Base-by-base conservation (phyloP, 192 early-diverging fungal species). In the Backusella tuberculispora region DNA sequence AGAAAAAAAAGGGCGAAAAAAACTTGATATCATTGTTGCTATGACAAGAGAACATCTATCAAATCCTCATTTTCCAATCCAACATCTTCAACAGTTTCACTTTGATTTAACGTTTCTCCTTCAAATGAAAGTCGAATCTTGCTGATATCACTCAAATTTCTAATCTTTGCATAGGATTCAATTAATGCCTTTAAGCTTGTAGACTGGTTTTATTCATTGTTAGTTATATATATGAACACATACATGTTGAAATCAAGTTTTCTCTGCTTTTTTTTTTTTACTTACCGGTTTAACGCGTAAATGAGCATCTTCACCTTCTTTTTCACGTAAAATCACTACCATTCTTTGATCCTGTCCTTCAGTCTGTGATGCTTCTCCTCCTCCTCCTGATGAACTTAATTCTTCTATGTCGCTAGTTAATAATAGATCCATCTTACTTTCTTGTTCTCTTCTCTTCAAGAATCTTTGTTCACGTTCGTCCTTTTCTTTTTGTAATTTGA, bases 11-110 rank as follows among this genome's bases (percentile, higher is more conserved):
- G n/a, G n/a, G n/a, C n/a, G n/a, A n/a, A n/a, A n/a, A n/a, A n/a
- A n/a, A n/a, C n/a, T n/a, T n/a, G 14, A 19, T 3, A 8, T 50
- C 19, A 43, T 43, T 9, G 10, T 10, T 43, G 10, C 4, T 63
- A 63, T 63, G 19, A 44, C 7, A 29, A 29, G 26, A 47, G 10
- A 24, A 75, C 78, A 12, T 74, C 75, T 19, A 80, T 15, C 83
- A 90, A 86, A 73, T 90, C 89, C 63, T 87, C 86, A 70, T 88
- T 84, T 65, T 90, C 89, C 43, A 90, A 78, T 17, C 89, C 88
- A 4, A 82, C 84, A n/a, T 88, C 81, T 70, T 80, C 81, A 14
- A 90, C 60, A 1, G 73, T 85, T 14, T 46, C 26, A 24, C 37
- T 63, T 9, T 79, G 80, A 40, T 80, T 75, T 7, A 90, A 79